phyloP scores from a whole-genome alignment of 1,284 basidiomycete genomes.

The Trichosporon sp. region DNA sequence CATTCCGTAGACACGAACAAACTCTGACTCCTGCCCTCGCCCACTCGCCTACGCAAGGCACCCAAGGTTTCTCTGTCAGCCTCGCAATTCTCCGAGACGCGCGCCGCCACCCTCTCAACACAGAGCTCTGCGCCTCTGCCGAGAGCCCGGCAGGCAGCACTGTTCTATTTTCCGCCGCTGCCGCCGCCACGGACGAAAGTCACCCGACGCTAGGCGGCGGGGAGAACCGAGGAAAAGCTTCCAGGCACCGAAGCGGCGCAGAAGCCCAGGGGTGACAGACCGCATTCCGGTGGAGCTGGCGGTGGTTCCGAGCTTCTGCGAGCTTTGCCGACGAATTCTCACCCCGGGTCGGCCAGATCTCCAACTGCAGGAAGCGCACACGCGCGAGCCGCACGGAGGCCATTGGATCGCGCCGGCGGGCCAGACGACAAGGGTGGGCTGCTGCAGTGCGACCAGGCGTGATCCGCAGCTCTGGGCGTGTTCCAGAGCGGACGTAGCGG shows the following conservation, averaged over 20 bases:
- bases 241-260: neutral
- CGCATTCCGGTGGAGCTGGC: no score
- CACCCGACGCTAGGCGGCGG: neutral
- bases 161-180: neutral
- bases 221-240: neutral
- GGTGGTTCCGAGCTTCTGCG: neutral
- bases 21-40: no score
- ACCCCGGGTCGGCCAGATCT: neutral
- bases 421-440: neutral
- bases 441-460: no score
- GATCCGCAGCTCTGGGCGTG: neutral
- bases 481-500: neutral
- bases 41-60: neutral
- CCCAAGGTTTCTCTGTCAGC: neutral
- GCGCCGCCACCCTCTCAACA: no score
- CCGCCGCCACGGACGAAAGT: neutral
- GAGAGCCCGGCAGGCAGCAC: no score
- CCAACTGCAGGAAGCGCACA: no score
- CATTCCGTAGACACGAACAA: neutral
- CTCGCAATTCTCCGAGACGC: neutral
- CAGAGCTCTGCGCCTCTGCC: neutral
- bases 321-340: neutral
- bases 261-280: no score
- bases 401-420: neutral
- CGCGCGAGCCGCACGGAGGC: no score